A percentile compares a stretch with the other conserved stretches of the same genome.
These are phyloP conservation scores for Penicillium desertorum DNA, from an alignment of 495 filamentous ascomycete species.

Conservation along the genomic window DNA sequence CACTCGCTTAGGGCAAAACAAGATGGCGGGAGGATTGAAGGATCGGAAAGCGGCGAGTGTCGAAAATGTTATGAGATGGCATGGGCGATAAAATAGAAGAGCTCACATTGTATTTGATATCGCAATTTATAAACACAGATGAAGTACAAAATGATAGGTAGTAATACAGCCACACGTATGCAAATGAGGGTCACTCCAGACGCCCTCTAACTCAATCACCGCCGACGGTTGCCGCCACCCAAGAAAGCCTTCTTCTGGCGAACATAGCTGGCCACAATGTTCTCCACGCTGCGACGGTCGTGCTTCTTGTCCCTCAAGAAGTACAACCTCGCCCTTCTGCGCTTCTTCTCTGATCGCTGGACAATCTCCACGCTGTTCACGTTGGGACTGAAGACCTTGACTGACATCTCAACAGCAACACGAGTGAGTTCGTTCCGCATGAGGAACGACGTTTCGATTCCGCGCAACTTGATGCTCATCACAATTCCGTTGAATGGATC, in stretches of 20 bases:
- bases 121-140: slow-evolving; percentile 13
- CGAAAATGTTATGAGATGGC: too few species aligned
- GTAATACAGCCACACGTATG: slow-evolving; percentile 40
- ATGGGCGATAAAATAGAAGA: not conserved
- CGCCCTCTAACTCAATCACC: slow-evolving; percentile 20
- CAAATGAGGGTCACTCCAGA: slow-evolving; percentile 19
- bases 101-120: slow-evolving; percentile 13
- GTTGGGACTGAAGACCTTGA: slow-evolving; percentile 87
- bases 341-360: slow-evolving; percentile 77
- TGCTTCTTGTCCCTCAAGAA: slow-evolving; percentile 80
- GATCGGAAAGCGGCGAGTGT: too few species aligned
- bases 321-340: slow-evolving; percentile 83
- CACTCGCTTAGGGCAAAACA: too few species aligned
- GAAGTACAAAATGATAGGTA: slow-evolving; percentile 15
- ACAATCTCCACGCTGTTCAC: slow-evolving; percentile 92
- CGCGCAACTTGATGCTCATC: slow-evolving; percentile 77
- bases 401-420: slow-evolving; percentile 96
- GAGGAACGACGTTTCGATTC: slow-evolving; percentile 82
- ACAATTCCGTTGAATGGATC: slow-evolving; percentile 90
- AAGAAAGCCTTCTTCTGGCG: slow-evolving; percentile 55
- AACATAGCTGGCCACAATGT: slow-evolving; percentile 67
- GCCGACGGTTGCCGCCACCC: slow-evolving; percentile 25
- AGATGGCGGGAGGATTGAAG: too few species aligned
- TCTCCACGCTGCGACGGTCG: slow-evolving; percentile 69
- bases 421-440: slow-evolving; percentile 78